Percentiles rank a stretch among this genome's conserved stretches.
phyloP scores from a whole-genome alignment of 371 early-diverging fungal genomes.

The Rhizopus microsporus region DNA sequence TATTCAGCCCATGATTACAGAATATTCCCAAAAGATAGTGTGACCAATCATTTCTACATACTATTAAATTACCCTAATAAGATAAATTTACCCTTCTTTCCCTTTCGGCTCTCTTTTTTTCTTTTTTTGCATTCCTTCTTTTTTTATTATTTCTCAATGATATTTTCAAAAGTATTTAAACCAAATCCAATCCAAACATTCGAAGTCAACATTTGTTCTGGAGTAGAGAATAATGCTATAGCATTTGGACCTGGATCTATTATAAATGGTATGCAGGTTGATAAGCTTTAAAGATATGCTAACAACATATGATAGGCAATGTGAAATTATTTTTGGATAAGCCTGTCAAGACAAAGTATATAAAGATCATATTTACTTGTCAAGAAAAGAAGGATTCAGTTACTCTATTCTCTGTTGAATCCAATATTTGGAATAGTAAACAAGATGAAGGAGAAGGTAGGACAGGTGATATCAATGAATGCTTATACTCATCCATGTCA shows the following conservation, averaged over 20 bases:
- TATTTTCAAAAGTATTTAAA: conserved; percentile 28
- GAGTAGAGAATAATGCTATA: conserved; percentile 21
- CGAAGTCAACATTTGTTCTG: conserved; percentile 27
- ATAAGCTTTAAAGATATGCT: too few species aligned
- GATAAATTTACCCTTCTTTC: neutral
- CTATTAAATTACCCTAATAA: too few species aligned
- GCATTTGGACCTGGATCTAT: conserved; percentile 51
- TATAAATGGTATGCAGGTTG: conserved; percentile 34
- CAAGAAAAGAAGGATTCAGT: conserved; percentile 20
- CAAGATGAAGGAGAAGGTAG: conserved; percentile 7
- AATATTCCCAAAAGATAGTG: too few species aligned
- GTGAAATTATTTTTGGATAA: conserved; percentile 38
- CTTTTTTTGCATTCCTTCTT: conserved; percentile 13
- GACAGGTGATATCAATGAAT: conserved; percentile 3
- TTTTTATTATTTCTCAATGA: conserved; percentile 14
- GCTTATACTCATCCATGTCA: neutral
- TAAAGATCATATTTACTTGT: conserved; percentile 39
- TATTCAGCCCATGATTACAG: too few species aligned
- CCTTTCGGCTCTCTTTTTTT: conserved; percentile 3
- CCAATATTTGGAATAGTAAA: conserved; percentile 25
- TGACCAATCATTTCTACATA: too few species aligned
- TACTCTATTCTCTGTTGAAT: conserved; percentile 35
- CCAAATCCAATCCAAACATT: conserved; percentile 29
- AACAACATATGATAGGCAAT: conserved; percentile 24
- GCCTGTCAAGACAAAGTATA: conserved; percentile 27